Evolutionary conservation across 768 basidiomycete genomes (phyloP).

Genomic region (Suillus subalutaceus): DNA sequence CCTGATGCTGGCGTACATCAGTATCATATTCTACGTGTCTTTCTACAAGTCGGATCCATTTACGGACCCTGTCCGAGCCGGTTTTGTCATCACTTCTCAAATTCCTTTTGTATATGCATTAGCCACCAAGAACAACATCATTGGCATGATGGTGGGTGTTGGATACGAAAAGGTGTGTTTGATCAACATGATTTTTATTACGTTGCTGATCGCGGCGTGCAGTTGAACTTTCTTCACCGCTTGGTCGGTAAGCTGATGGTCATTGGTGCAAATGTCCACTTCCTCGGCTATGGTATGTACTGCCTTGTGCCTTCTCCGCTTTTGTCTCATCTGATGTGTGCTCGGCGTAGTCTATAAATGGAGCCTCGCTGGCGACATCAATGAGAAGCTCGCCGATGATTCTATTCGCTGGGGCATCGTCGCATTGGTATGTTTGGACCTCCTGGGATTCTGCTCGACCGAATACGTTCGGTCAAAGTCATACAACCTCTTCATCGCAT

Average conservation of each 20-base stretch:
- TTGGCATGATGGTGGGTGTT: conserved; percentile 43
- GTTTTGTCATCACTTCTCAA: conserved; percentile 44
- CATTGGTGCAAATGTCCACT: conserved; percentile 45
- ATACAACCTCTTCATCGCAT: conserved; percentile 47
- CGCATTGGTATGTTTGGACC: conserved; percentile 37
- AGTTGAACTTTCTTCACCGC: conserved; percentile 61
- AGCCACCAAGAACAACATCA: conserved; percentile 51
- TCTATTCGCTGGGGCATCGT: conserved; percentile 35
- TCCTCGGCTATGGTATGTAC: conserved; percentile 41
- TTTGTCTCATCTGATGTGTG: conserved; percentile 2
- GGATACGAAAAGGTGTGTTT: conserved; percentile 51
- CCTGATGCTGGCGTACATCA: conserved; percentile 39
- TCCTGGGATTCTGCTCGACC: conserved; percentile 43
- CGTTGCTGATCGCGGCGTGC: conserved; percentile 2
- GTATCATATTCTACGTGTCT: conserved; percentile 38
- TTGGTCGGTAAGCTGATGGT: conserved; percentile 48
- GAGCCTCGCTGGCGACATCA: conserved; percentile 27
- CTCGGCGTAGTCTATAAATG: conserved; percentile 29
- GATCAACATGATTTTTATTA: neutral
- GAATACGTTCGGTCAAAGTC: conserved; percentile 42
- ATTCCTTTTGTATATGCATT: conserved; percentile 47
- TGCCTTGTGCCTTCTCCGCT: neutral
- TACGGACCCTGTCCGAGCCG: conserved; percentile 34
- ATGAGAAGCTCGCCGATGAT: conserved; percentile 13
- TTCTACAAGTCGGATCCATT: conserved; percentile 40